These are phyloP conservation scores for Ustilago loliicola DNA, from an alignment of 1,284 basidiomycete genomes.

Conservation along the genomic window DNA sequence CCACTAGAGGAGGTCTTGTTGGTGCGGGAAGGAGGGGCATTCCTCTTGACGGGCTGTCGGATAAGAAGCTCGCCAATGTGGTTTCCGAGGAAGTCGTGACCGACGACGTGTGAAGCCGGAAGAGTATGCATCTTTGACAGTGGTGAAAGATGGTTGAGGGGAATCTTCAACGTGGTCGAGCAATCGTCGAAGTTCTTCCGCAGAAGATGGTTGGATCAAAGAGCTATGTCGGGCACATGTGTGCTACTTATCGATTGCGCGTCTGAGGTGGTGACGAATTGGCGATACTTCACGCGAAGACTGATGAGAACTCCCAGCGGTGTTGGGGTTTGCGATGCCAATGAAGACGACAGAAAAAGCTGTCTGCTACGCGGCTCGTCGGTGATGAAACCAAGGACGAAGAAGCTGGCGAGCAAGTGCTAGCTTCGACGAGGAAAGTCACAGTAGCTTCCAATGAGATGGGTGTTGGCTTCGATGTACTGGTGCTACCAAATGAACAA, in stretches of 20 bases:
- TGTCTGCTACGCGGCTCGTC: not conserved
- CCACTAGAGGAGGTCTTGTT: conserved; percentile 23
- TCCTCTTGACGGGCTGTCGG: conserved; percentile 33
- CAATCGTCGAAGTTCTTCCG: conserved; percentile 17
- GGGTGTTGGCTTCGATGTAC: not conserved
- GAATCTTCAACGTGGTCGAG: conserved; percentile 5
- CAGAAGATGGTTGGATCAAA: conserved; percentile 6
- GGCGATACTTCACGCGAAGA: not conserved
- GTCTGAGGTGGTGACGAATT: not conserved
- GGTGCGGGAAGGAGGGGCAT: not conserved
- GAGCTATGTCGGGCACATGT: conserved; percentile 31
- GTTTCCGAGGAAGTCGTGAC: conserved; percentile 50
- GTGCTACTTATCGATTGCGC: conserved; percentile 2
- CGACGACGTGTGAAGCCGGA: conserved; percentile 31
- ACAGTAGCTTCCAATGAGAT: not conserved
- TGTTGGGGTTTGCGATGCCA: not conserved
- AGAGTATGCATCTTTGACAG: conserved; percentile 39
- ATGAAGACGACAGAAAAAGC: conserved; percentile 1
- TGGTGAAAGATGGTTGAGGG: not conserved
- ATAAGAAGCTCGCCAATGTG: conserved; percentile 54
- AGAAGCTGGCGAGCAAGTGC: not conserved
- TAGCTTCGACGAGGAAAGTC: not conserved
- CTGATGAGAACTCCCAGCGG: not conserved
- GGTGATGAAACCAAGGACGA: not conserved
- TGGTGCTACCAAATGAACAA: no score